Conservation (phyloP, 2,329 filamentous ascomycete genomes). For the Conoideocrella luteorostrata region DNA sequence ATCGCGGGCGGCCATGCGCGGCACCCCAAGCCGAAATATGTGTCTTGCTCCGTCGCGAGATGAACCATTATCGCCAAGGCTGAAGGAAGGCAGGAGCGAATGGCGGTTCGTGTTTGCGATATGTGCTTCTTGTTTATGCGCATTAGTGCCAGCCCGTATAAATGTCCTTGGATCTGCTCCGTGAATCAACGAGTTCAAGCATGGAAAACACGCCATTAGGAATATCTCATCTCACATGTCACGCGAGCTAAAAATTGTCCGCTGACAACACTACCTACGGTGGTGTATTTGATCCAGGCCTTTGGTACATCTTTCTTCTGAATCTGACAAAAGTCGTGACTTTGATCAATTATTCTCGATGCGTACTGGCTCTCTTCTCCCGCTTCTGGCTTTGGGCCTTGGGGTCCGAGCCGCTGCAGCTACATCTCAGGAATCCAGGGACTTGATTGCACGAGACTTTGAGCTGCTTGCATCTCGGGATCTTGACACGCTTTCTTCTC, state of each 20-base stretch:
- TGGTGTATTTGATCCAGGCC: not conserved
- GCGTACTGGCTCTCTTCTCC: constrained; percentile 11
- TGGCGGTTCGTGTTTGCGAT: no score
- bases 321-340: not conserved
- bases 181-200: not conserved
- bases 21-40: not conserved
- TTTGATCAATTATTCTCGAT: constrained; percentile 5
- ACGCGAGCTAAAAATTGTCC: not conserved
- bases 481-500: constrained; percentile 1
- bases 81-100: no score
- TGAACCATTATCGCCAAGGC: no score
- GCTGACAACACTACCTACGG: not conserved
- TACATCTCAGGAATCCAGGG: not conserved
- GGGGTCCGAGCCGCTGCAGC: constrained; percentile 3
- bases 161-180: not conserved
- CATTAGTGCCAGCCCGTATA: not conserved
- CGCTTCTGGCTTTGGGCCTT: constrained; percentile 13
- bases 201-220: not conserved
- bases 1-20: not conserved
- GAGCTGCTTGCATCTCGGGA: constrained; percentile 4
- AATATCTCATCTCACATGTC: not conserved
- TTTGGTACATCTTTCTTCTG: not conserved
- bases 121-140: not conserved
- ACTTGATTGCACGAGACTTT: constrained; percentile 5
- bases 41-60: not conserved